A percentile compares a stretch with the other conserved stretches of the same genome.
Conservation (phyloP, 257 asterid genomes). For the Solanum stenotomum region DNA sequence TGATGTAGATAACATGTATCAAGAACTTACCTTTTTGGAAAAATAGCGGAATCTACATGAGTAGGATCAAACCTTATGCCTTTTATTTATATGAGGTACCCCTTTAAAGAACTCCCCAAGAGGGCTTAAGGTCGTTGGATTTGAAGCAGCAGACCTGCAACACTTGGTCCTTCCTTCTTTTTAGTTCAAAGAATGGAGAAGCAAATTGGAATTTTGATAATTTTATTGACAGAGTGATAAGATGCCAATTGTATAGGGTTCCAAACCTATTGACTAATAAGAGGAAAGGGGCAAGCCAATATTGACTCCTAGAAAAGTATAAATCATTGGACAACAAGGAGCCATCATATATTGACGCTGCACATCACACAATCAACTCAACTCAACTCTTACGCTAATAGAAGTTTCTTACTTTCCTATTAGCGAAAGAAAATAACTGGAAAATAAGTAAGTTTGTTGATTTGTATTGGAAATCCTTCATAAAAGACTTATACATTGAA, state of each 20-base stretch:
- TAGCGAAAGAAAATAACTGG: slow-evolving; percentile 1
- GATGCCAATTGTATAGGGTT: not conserved
- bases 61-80: not conserved
- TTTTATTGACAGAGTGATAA: not conserved
- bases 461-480: not conserved
- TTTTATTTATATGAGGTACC: not conserved
- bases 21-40: not conserved
- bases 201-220: not conserved
- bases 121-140: not conserved
- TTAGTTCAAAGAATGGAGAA: not conserved
- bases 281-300: not conserved
- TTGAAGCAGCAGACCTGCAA: not conserved
- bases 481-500: not conserved
- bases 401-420: slow-evolving; percentile 14
- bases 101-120: not conserved
- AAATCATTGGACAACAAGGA: not conserved
- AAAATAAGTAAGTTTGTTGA: not conserved
- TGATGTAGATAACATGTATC: not conserved
- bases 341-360: not conserved
- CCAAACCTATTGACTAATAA: not conserved
- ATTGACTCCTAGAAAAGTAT: not conserved
- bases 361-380: not conserved
- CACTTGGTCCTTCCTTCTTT: not conserved
- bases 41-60: not conserved
- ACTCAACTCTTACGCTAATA: slow-evolving; percentile 10